Percentiles rank a stretch among this genome's conserved stretches.
phyloP scores from a whole-genome alignment of 768 basidiomycete genomes.

The Mycena galericulata region DNA sequence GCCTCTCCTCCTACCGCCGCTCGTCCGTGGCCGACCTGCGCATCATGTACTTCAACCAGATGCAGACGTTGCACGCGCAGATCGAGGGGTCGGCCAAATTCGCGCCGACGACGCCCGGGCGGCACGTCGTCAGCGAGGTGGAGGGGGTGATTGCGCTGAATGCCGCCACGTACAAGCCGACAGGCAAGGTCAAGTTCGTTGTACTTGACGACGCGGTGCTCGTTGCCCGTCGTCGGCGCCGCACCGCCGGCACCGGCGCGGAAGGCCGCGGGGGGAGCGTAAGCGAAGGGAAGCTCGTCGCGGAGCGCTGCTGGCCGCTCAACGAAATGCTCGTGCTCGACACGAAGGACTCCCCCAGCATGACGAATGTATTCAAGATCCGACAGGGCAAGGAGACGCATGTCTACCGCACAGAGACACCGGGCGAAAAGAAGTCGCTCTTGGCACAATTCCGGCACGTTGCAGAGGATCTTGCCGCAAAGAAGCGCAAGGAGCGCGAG shows the following conservation, averaged over 20 bases:
- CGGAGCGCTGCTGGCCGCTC: conserved; percentile 93
- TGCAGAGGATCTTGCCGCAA: conserved; percentile 90
- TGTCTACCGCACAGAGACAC: conserved; percentile 88
- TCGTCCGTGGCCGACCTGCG: conserved; percentile 97
- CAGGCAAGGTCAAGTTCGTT: conserved; percentile 89
- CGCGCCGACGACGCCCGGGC: conserved; percentile 89
- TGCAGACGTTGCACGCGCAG: conserved; percentile 88
- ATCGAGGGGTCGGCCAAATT: conserved; percentile 97
- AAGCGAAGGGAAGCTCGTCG: conserved; percentile 84
- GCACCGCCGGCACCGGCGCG: conserved; percentile 64
- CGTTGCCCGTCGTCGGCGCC: conserved; percentile 82
- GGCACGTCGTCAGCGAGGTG: conserved; percentile 91
- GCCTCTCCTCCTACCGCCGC: conserved; percentile 65
- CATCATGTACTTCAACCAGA: conserved; percentile 93
- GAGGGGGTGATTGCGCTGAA: conserved; percentile 88
- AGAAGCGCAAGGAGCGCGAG: conserved; percentile 93
- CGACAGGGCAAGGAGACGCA: conserved; percentile 93
- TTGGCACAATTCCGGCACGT: conserved; percentile 90
- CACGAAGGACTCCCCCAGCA: conserved; percentile 93
- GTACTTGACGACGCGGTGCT: conserved; percentile 92
- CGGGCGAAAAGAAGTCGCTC: conserved; percentile 88
- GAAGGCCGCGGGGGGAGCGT: conserved; percentile 57
- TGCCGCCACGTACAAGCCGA: conserved; percentile 94
- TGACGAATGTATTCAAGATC: conserved; percentile 98
- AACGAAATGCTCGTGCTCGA: conserved; percentile 96